These are phyloP conservation scores for Moesziomyces parantarcticus DNA, from an alignment of 1,284 basidiomycete genomes.

Conservation along the genomic window DNA sequence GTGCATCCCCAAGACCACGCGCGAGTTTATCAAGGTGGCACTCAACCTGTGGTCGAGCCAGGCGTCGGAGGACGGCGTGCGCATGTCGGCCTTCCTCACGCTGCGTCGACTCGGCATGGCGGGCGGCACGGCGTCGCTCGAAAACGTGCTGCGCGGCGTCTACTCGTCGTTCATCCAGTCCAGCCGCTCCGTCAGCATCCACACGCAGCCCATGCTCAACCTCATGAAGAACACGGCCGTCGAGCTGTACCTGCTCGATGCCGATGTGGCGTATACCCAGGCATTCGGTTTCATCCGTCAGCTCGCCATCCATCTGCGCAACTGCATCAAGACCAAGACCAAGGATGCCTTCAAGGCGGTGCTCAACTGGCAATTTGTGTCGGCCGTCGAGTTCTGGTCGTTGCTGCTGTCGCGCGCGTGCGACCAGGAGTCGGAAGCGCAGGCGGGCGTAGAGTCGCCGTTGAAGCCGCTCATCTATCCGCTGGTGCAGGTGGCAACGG, in stretches of 20 bases:
- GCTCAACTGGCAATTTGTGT: conserved; percentile 94
- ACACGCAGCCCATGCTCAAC: conserved; percentile 92
- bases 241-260: conserved; percentile 82
- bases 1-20: conserved; percentile 55
- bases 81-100: conserved; percentile 88
- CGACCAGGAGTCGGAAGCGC: conserved; percentile 43
- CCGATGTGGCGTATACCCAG: conserved; percentile 83
- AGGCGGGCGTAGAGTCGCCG: conserved; percentile 74
- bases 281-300: conserved; percentile 97
- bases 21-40: conserved; percentile 62
- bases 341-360: conserved; percentile 64
- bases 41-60: conserved; percentile 74
- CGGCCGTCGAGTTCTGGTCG: conserved; percentile 96
- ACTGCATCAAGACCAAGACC: conserved; percentile 85
- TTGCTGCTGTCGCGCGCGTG: conserved; percentile 72
- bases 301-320: conserved; percentile 90
- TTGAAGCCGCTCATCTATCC: conserved; percentile 92
- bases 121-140: conserved; percentile 83
- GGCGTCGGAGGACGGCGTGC: conserved; percentile 78
- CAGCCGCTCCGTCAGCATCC: conserved; percentile 82
- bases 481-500: conserved; percentile 90
- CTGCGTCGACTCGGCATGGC: conserved; percentile 83
- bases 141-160: conserved; percentile 86
- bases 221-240: conserved; percentile 98
- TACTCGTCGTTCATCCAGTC: conserved; percentile 86